Conservation (phyloP, 495 filamentous ascomycete species). For the Coniosporium apollinis region DNA sequence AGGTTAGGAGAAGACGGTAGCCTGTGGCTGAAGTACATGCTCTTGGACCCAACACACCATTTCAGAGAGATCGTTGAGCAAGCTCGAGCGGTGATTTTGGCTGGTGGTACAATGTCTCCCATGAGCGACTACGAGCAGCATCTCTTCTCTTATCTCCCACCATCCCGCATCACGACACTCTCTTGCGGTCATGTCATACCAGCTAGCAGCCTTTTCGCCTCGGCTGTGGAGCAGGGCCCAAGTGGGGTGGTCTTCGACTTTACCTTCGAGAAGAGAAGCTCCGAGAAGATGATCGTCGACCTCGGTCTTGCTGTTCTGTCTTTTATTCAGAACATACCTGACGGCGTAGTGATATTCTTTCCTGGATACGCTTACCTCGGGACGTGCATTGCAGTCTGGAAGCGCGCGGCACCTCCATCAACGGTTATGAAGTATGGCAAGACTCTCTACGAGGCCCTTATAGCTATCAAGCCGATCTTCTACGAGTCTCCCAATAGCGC, state of each 20-base stretch:
- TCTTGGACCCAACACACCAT: slow-evolving; percentile 85
- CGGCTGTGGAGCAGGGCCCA: slow-evolving; percentile 38
- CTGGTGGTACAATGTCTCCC: slow-evolving; percentile 94
- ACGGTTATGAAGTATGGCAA: slow-evolving; percentile 7
- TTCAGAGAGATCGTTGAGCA: slow-evolving; percentile 79
- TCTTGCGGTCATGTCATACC: slow-evolving; percentile 95
- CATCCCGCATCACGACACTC: slow-evolving; percentile 52
- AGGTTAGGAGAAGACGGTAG: slow-evolving; percentile 33
- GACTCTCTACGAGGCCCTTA: slow-evolving; percentile 11
- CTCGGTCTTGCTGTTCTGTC: slow-evolving; percentile 58
- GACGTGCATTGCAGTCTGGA: slow-evolving; percentile 51
- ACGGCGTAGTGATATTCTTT: slow-evolving; percentile 93
- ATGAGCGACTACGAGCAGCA: slow-evolving; percentile 78
- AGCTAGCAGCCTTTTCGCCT: slow-evolving; percentile 57
- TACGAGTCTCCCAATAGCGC: slow-evolving; percentile 14
- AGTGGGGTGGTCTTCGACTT: slow-evolving; percentile 61
- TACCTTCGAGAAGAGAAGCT: slow-evolving; percentile 58
- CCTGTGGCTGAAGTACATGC: slow-evolving; percentile 62
- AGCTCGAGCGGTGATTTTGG: slow-evolving; percentile 76
- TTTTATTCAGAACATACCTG: slow-evolving; percentile 56
- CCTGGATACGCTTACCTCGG: slow-evolving; percentile 85
- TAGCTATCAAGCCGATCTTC: slow-evolving; percentile 20
- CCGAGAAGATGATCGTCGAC: slow-evolving; percentile 41
- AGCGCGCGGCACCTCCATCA: not conserved
- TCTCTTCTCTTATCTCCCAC: slow-evolving; percentile 60